Percentiles rank a stretch among this genome's conserved stretches.
These are phyloP conservation scores for Ogataea sp. DNA, from an alignment of 805 yeast genomes.

Conservation along the genomic window DNA sequence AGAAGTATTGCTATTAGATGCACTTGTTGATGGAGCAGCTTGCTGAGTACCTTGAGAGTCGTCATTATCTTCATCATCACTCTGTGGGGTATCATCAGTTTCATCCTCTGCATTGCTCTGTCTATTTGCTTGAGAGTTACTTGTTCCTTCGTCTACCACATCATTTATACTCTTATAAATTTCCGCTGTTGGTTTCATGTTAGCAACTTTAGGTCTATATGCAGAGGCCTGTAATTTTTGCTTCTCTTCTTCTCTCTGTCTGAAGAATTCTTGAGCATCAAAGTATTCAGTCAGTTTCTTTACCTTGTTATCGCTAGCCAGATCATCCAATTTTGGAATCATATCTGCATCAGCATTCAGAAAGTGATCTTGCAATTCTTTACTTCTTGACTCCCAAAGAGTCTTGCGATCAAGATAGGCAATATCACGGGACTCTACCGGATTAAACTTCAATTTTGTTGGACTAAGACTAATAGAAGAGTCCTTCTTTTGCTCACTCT, in stretches of 20 bases:
- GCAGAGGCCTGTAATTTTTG: slow-evolving; percentile 45
- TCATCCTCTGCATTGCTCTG: not conserved
- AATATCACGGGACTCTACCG: not conserved
- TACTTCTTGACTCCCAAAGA: slow-evolving; percentile 16
- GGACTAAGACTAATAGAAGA: not conserved
- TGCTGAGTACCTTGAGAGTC: not conserved
- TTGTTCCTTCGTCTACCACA: slow-evolving; percentile 52
- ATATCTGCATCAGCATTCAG: slow-evolving; percentile 9
- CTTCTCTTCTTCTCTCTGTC: slow-evolving; percentile 77
- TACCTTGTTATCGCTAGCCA: slow-evolving; percentile 35
- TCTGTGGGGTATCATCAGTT: not conserved
- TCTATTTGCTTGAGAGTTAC: not conserved
- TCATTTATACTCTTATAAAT: slow-evolving; percentile 83
- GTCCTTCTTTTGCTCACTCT: not conserved
- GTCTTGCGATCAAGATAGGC: slow-evolving; percentile 6
- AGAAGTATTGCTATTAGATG: not conserved
- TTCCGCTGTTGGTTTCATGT: slow-evolving; percentile 83
- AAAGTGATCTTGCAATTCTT: slow-evolving; percentile 15
- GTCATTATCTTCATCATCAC: slow-evolving; percentile 3
- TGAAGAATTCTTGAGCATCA: slow-evolving; percentile 79
- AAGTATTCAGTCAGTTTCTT: slow-evolving; percentile 58
- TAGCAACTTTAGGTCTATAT: slow-evolving; percentile 64
- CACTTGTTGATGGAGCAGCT: not conserved
- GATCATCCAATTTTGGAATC: slow-evolving; percentile 8
- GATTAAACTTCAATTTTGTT: not conserved